Evolutionary conservation across 148 eudicot genomes (phyloP).

Genomic region (Limonium bicolor): DNA sequence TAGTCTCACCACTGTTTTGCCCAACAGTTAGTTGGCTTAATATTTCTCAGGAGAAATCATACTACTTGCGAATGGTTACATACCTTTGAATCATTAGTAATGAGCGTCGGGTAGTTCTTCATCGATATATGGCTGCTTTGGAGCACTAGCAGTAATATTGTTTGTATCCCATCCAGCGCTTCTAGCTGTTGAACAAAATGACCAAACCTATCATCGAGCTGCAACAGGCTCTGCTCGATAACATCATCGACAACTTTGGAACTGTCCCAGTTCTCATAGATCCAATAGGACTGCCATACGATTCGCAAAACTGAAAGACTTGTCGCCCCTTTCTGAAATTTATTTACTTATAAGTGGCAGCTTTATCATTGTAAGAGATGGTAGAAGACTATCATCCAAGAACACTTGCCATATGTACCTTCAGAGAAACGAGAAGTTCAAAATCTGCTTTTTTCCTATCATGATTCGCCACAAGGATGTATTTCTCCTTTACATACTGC

Average conservation of each 20-base stretch:
- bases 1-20: too few relatives aligned
- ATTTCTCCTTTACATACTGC: conserved; percentile 49
- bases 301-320: conserved; percentile 50
- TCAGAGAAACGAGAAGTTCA: conserved; percentile 54
- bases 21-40: too few relatives aligned
- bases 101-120: too few relatives aligned
- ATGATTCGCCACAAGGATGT: conserved; percentile 47
- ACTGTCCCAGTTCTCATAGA: conserved; percentile 36
- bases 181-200: conserved; percentile 36
- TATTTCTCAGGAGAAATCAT: too few relatives aligned
- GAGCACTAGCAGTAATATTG: conserved; percentile 49
- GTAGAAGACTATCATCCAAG: too few relatives aligned
- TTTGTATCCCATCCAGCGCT: conserved; percentile 65
- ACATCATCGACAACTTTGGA: conserved; percentile 13
- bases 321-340: conserved; percentile 82
- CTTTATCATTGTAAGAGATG: too few relatives aligned
- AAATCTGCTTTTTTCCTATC: conserved; percentile 27
- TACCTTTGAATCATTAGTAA: too few relatives aligned
- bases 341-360: too few relatives aligned
- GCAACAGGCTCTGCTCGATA: conserved; percentile 49
- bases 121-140: conserved; percentile 51
- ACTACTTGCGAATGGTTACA: too few relatives aligned
- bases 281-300: conserved; percentile 88
- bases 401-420: too few relatives aligned
- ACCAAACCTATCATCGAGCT: conserved; percentile 35